Conservation (phyloP, 2,329 filamentous ascomycete genomes). For the Phaeosphaeria sp. region DNA sequence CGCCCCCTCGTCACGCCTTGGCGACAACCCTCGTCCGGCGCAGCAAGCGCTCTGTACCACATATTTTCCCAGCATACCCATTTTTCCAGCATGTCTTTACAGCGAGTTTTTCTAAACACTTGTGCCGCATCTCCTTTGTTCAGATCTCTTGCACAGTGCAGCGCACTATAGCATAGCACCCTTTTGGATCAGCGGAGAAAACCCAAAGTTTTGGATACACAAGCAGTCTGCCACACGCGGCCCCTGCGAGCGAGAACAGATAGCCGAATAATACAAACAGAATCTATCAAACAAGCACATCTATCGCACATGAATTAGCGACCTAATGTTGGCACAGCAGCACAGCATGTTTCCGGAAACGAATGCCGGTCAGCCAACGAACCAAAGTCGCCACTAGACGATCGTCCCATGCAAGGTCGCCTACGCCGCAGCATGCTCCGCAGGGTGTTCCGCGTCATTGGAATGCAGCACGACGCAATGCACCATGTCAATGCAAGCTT, state of each 20-base stretch:
- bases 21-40: slow-evolving; percentile 25
- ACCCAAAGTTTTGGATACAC: slow-evolving; percentile 8
- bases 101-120: slow-evolving; percentile 19
- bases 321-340: background rate
- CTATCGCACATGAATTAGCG: background rate
- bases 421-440: no score
- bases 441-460: slow-evolving; percentile 10
- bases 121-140: slow-evolving; percentile 20
- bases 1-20: slow-evolving; percentile 14
- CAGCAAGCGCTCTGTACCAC: slow-evolving; percentile 34
- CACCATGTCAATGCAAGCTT: slow-evolving; percentile 2
- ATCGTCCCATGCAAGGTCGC: slow-evolving; percentile 4
- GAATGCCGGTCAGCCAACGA: slow-evolving; percentile 10
- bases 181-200: background rate
- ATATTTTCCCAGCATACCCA: slow-evolving; percentile 21
- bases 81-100: slow-evolving; percentile 18
- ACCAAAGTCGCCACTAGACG: slow-evolving; percentile 20
- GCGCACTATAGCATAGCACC: slow-evolving; percentile 14
- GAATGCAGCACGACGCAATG: background rate
- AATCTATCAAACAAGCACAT: slow-evolving; percentile 6
- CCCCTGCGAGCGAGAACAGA: slow-evolving; percentile 9
- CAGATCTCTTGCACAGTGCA: slow-evolving; percentile 10
- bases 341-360: background rate
- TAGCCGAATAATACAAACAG: slow-evolving; percentile 19
- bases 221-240: slow-evolving; percentile 1